Evolutionary conservation across 805 yeast genomes (phyloP), one percentile per base, ranked within the genome.

Genomic region (Kluyveromyces siamensis): DNA sequence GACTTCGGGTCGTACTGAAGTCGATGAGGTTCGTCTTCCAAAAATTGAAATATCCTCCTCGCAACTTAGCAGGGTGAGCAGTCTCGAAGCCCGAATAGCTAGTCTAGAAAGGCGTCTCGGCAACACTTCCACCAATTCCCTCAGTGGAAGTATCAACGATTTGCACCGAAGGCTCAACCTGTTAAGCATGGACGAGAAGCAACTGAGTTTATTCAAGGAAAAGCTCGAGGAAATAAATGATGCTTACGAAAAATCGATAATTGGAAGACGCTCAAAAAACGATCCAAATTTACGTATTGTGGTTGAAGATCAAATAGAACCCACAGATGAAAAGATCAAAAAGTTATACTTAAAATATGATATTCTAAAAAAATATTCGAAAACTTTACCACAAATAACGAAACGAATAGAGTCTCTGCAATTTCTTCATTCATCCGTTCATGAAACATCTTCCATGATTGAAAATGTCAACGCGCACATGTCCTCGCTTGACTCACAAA

Each of bases 111-210:
- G 49, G 4, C 37, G 48, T 5, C 45, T 61, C 6, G 56, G 56
- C 8, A 50, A 44, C 36, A 46, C 54, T 21, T 50, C 40, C 27
- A 35, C 17, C 37, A 48, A 40, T n/a, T 53, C 59, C 6, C 44
- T 65, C 4, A 61, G 57, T 13, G 47, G 63, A 9, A 55, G 55
- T 8, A 52, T 68, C 7, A 65, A 68, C 40, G 63, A 60, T 14
- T 46, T 68, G 0, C 61, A 57, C 47, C 50, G 68, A 30, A 61
- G 60, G 41, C 50, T 62, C 33, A 56, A 59, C 37, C 54, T 68
- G 1, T 36, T 68, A 6, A 48, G 61, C 19, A 54, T 59, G 40
- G 65, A 65, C 51, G 44, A 54, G 6, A 58, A 55, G 1, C 51
- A 52, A 6, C 44, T 66, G 19, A 27, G 37, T 1, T 44, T 51